Evolutionary conservation across 495 filamentous ascomycete species (phyloP).

Genomic region (Copromyces sp.): DNA sequence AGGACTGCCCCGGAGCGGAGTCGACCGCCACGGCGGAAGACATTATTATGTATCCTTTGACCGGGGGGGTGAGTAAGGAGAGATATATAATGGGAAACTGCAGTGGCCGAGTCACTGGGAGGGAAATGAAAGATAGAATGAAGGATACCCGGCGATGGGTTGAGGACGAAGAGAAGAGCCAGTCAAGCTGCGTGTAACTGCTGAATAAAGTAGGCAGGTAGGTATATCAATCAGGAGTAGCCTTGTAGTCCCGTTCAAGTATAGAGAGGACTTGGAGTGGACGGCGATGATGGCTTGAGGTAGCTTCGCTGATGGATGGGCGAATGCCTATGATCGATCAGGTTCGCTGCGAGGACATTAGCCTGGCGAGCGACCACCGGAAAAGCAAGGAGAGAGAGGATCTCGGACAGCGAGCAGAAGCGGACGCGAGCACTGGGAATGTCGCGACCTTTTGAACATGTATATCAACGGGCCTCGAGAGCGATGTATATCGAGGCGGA

Average conservation of each 20-base stretch:
- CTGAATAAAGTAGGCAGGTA: background rate
- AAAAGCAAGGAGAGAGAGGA: background rate
- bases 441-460: background rate
- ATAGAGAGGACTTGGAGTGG: background rate
- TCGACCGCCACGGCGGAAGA: slow-evolving; percentile 17
- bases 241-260: background rate
- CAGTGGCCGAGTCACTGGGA: background rate
- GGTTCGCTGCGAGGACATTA: background rate
- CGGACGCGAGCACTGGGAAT: background rate
- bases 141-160: background rate
- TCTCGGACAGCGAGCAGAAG: background rate
- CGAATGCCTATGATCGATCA: background rate
- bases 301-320: background rate
- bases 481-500: background rate
- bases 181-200: background rate
- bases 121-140: background rate
- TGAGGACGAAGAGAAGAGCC: background rate
- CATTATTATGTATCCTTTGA: background rate
- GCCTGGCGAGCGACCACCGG: background rate
- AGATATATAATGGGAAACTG: background rate
- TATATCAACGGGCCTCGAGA: background rate
- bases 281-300: background rate
- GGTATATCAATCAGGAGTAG: background rate
- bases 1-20: slow-evolving; percentile 25
- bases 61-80: background rate